A percentile compares a stretch with the other conserved stretches of the same genome.
Conservation (phyloP, 371 early-diverging fungal species). For the Thermomucor indicae-seudaticae region DNA sequence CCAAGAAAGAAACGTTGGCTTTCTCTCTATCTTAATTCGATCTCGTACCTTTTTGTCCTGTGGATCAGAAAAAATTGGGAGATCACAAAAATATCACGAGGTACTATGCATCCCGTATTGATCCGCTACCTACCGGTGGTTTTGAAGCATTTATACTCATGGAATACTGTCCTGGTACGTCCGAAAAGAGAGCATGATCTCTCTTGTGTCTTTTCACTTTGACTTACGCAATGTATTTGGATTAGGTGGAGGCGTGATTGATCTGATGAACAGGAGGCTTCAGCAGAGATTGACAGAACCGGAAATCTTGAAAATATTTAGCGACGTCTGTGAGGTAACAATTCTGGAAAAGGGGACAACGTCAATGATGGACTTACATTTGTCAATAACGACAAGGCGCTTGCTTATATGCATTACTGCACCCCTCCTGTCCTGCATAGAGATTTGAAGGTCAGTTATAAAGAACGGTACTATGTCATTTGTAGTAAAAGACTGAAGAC, state of each 20-base stretch:
- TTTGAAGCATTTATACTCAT: constrained; percentile 82
- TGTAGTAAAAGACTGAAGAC: not conserved
- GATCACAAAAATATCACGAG: constrained; percentile 83
- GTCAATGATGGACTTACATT: not conserved
- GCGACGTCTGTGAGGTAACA: constrained; percentile 71
- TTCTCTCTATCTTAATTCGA: not conserved
- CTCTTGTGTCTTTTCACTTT: not conserved
- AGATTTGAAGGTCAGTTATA: constrained; percentile 80
- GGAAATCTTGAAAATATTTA: constrained; percentile 83
- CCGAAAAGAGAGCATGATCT: not conserved
- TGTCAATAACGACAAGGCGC: constrained; percentile 48
- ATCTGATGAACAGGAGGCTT: constrained; percentile 80
- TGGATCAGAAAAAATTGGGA: constrained; percentile 57
- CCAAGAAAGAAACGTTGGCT: too few species aligned
- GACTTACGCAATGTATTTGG: not conserved
- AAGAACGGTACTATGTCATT: not conserved
- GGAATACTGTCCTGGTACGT: constrained; percentile 83
- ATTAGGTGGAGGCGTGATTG: constrained; percentile 78
- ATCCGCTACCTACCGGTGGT: constrained; percentile 57
- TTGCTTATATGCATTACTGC: constrained; percentile 86
- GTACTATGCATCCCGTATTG: constrained; percentile 71
- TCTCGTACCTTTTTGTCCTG: not conserved
- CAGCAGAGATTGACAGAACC: constrained; percentile 69
- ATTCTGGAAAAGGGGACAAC: too few species aligned
- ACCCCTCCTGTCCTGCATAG: constrained; percentile 74